A percentile compares a stretch with the other conserved stretches of the same genome.
These are phyloP conservation scores for Melaleuca alternifolia DNA, from an alignment of 345 rosid genomes.

Conservation along the genomic window DNA sequence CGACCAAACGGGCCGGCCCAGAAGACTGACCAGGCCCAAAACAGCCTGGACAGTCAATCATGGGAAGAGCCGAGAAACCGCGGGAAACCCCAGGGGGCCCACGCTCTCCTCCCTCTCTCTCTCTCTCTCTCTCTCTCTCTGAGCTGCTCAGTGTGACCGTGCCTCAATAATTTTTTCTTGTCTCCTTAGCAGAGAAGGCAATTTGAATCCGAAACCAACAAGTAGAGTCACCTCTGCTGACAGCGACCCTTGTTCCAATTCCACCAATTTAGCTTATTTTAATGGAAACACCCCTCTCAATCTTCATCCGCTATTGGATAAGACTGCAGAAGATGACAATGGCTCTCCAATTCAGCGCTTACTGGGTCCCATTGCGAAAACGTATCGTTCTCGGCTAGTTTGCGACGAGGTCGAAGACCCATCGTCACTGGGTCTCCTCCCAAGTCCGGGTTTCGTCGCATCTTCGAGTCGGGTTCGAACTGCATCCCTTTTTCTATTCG, in stretches of 20 bases:
- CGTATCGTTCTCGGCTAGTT: neutral
- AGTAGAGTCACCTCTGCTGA: neutral
- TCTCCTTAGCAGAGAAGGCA: slow-evolving; percentile 18
- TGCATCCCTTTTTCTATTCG: neutral
- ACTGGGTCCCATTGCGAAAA: neutral
- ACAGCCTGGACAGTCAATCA: neutral
- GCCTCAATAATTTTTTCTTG: neutral
- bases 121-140: neutral
- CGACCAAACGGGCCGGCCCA: neutral
- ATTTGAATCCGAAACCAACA: neutral
- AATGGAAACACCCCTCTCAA: neutral
- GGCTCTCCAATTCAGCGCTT: neutral
- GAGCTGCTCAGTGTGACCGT: neutral
- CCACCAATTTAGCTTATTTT: neutral
- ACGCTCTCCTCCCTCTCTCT: neutral
- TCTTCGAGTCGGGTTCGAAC: neutral
- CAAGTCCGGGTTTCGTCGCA: neutral
- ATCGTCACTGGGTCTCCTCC: neutral
- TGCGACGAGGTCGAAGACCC: neutral
- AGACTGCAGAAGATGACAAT: neutral
- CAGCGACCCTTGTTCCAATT: neutral
- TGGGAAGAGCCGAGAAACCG: neutral
- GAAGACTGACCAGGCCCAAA: neutral
- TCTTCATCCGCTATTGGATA: neutral
- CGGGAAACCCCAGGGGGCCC: neutral